Conservation (phyloP, 495 filamentous ascomycete species). For the Neurospora pannonica region DNA sequence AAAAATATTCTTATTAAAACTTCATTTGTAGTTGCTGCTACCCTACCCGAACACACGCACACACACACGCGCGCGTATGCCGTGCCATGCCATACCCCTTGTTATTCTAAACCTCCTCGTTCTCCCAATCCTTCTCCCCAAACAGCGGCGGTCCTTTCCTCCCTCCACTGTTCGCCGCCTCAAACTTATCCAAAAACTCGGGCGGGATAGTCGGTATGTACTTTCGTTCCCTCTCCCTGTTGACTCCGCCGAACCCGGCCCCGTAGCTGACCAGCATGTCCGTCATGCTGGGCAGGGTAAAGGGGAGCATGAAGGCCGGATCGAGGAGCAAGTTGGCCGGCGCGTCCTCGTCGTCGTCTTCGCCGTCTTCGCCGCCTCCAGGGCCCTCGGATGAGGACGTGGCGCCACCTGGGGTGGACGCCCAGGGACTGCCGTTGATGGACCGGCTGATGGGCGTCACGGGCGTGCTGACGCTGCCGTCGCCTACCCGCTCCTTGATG, state of each 20-base stretch:
- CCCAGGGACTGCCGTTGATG: slow-evolving; percentile 16
- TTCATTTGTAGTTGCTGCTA: not conserved
- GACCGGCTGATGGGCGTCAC: not conserved
- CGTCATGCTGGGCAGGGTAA: slow-evolving; percentile 86
- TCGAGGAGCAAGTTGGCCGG: slow-evolving; percentile 72
- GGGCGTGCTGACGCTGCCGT: not conserved
- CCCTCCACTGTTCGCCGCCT: slow-evolving; percentile 40
- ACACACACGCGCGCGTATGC: no score
- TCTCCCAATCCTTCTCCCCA: slow-evolving; percentile 41
- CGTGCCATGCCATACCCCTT: slow-evolving; percentile 21
- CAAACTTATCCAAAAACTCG: slow-evolving; percentile 85
- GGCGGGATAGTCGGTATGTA: slow-evolving; percentile 95
- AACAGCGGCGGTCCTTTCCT: slow-evolving; percentile 28
- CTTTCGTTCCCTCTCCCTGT: slow-evolving; percentile 83
- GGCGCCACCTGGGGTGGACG: slow-evolving; percentile 22
- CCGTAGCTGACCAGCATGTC: slow-evolving; percentile 96
- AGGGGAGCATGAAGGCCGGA: slow-evolving; percentile 86
- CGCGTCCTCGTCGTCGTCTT: slow-evolving; percentile 49
- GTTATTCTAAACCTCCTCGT: slow-evolving; percentile 33
- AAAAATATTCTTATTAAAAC: not conserved
- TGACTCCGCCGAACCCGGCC: slow-evolving; percentile 86
- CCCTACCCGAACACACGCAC: not conserved
- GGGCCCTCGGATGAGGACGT: slow-evolving; percentile 9
- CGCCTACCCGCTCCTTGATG: slow-evolving; percentile 14
- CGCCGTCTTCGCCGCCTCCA: slow-evolving; percentile 14